Evolutionary conservation across 768 basidiomycete genomes (phyloP), one percentile per base, ranked within the genome.

Genomic region (Phanerochaete sordida): DNA sequence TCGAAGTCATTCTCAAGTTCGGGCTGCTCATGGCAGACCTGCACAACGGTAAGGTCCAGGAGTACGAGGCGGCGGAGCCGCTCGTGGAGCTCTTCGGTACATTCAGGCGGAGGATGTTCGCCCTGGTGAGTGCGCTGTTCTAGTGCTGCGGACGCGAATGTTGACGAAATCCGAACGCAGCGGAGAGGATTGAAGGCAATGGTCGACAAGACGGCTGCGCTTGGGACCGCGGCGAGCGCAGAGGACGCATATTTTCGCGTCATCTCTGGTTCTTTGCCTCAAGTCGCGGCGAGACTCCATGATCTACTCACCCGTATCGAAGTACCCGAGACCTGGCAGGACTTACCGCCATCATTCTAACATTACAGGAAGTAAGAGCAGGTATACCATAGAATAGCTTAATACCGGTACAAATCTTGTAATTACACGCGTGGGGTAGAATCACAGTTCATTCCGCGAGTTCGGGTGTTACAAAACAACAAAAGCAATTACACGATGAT

Each of bases 1-100:
- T 93, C 61, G 86, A 89, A 66, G 69, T 84, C 37, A 78, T 91
- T 3, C 75, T 93, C 47, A 85, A 89, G 56, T 82, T 90, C 62
- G 81, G 84, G 26, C 76, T 88, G 24, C 75, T 90, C 24, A 80
- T 85, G 0, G 85, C 87, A 7, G 86, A 88, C 55, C 66, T 87
- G 3, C 77, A 78, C 63, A 74, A 80, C 23, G 81, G 77, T 0
- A 74, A 79, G 21, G 48, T 88, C 64, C 73, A 84, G 62, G 90
- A 91, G 64, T 84, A 88, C 66, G 76, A 83, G 59, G 90, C 87
- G n/a, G 81, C 80, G 4, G 76, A 78, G 1, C 58, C 75, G 61
- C 74, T 91, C 2, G 82, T 84, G 48, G 78, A 82, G 8, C 72
- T 90, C 3, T 83, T 79, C 63, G 57, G 65, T 6, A 76, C 77